Conservation (phyloP, 2,329 filamentous ascomycete species). For the Cytospora piceae region DNA sequence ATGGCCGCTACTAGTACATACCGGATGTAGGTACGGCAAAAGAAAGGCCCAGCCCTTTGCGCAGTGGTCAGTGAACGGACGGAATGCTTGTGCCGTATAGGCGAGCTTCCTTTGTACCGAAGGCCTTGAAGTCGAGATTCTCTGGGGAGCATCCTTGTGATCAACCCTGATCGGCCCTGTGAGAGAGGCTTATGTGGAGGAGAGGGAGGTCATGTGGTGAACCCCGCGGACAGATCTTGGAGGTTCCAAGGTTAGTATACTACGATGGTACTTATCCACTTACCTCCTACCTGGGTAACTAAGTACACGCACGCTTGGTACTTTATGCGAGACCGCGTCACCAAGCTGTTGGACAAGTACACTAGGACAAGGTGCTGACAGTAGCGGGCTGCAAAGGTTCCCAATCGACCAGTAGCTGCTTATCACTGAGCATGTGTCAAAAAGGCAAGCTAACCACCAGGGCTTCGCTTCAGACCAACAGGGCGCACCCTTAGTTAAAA, state of each 20-base stretch:
- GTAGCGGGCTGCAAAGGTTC: neutral
- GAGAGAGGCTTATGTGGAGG: neutral
- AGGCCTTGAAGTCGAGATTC: too few species aligned
- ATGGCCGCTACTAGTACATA: too few species aligned
- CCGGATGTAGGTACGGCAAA: too few species aligned
- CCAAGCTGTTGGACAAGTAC: too few species aligned
- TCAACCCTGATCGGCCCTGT: neutral
- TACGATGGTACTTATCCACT: neutral
- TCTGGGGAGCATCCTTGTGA: neutral
- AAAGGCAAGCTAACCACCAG: neutral
- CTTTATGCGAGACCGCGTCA: too few species aligned
- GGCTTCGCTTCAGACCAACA: neutral
- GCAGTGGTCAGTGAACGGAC: neutral
- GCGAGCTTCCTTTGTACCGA: neutral
- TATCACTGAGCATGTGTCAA: neutral
- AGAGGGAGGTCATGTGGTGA: neutral
- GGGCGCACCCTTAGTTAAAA: neutral
- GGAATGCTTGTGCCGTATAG: neutral
- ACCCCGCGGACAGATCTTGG: neutral
- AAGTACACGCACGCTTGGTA: too few species aligned
- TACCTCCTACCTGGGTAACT: neutral
- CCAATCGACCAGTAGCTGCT: neutral
- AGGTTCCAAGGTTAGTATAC: neutral
- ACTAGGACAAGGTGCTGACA: neutral
- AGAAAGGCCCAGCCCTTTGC: neutral